Base-by-base conservation (phyloP, 2,329 filamentous ascomycete species). In the Pyrenochaeta sp. region DNA sequence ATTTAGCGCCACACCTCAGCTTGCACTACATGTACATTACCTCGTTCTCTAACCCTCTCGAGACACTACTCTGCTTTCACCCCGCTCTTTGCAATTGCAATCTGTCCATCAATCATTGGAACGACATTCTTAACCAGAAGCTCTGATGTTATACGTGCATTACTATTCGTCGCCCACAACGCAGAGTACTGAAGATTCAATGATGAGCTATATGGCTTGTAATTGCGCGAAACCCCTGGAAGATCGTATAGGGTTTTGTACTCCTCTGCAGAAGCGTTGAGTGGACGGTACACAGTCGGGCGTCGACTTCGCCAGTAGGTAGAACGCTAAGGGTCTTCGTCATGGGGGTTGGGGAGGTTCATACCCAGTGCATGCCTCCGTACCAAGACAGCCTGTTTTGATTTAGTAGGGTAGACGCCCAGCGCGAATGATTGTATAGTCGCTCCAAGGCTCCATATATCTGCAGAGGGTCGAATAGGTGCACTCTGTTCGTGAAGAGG, bases 401-500 rank as follows among this genome's bases (percentile, higher is more conserved):
- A 64, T 46, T 65, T 57, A 7, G 30, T 49, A 0, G 68, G 66
- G 2, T 28, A 1, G 2, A 62, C 39, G 1, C 56, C 54, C 2
- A 71, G 37, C 5, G 65, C 64, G 37, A 72, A 62, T 1, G 12
- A 39, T 30, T 74, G 69, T 6, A 72, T 43, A 2, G 62, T 64
- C 0, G 62, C 61, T n/a, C 68, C 69, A 2, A 74, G 61, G n/a
- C 54, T 32, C 56, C 58, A 74, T 0, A 73, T 64, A 51, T 74
- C 67, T 3, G 44, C 54, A 5, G 63, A 59, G 2, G 70, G 65
- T 1, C 55, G 56, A 1, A 63, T 2, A 3, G 45, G 50, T 28
- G 61, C 52, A 1, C 2, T 5, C 10, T 45, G 64, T 37, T 67
- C 64, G 1, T 3, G 2, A 3, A 30, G n/a, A 1, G 66, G 66